These are phyloP conservation scores for Leccinum aurantiacum DNA, from an alignment of 768 basidiomycete genomes.

Conservation along the genomic window DNA sequence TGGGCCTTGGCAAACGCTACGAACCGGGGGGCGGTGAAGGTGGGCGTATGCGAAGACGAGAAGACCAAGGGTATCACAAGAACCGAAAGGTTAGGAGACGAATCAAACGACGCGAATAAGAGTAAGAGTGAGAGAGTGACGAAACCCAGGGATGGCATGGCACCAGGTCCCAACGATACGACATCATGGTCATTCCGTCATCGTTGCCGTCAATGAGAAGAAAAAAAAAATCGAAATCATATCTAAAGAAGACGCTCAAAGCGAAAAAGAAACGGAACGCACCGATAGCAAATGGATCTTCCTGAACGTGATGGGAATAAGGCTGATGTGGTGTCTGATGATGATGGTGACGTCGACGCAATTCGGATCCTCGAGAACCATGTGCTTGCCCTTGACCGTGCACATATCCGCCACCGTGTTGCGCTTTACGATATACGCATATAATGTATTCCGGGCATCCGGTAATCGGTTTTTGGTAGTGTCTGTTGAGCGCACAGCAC, in stretches of 20 bases:
- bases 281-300: conserved; percentile 14
- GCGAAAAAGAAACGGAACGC: neutral
- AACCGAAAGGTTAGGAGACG: neutral
- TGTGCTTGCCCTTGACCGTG: neutral
- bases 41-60: neutral
- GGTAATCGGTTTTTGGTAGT: neutral
- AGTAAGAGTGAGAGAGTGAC: neutral
- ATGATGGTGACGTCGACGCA: conserved; percentile 9
- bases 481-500: neutral
- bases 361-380: conserved; percentile 13
- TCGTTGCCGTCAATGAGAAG: neutral
- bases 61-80: neutral
- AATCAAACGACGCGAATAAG: neutral
- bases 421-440: neutral
- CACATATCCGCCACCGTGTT: neutral
- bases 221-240: neutral
- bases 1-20: conserved; percentile 26
- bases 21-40: neutral
- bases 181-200: neutral
- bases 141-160: neutral
- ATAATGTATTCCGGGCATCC: neutral
- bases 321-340: neutral
- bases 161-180: neutral
- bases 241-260: neutral
- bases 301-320: neutral